Evolutionary conservation across 306 rosid genomes (phyloP), one percentile per base, ranked within the genome.

Genomic region (Senna siamea): DNA sequence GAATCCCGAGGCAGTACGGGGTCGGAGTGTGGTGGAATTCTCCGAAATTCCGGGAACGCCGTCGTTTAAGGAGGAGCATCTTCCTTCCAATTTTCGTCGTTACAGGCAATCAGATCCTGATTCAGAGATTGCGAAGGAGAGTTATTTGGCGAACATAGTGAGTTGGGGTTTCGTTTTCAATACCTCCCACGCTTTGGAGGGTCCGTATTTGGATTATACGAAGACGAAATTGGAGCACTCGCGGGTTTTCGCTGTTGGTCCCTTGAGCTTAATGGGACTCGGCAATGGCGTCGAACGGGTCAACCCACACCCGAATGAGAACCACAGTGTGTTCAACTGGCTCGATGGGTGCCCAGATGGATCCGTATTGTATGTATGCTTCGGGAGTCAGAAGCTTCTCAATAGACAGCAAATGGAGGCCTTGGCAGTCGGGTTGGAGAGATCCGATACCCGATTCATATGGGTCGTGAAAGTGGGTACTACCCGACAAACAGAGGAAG

Each of bases 301-400:
- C 0, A 52, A 46, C 17, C 37, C 30, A 37, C 13, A 28, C 5
- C 4, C 28, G 17, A 72, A 52, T 2, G 30, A 34, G 14, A 30
- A 7, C 7, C 30, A 26, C 30, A 54, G 62, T 3, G 73, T 78
- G 0, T 17, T 67, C 9, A 6, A 10, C 6, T 88, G 89, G 89
- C 88, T 88, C 0, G 83, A 83, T 14, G 77, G 68, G 38, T 79
- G 85, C 55, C 75, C 79, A 0, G 82, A 83, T 2, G 84, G 73
- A 5, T 88, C 89, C 0, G 92, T 85, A 4, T 43, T 85, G 12
- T 85, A 85, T 30, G 85, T 85, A 9, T 79, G 92, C 48, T 85
- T 88, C 15, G 88, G 90, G 67, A 83, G 90, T 68, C 92, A 88
- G 71, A 88, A 83, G 77, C 9, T 85, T 61, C 60, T 81, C 2